Base-by-base conservation (phyloP, 805 yeast species). In the Lachancea quebecensis region DNA sequence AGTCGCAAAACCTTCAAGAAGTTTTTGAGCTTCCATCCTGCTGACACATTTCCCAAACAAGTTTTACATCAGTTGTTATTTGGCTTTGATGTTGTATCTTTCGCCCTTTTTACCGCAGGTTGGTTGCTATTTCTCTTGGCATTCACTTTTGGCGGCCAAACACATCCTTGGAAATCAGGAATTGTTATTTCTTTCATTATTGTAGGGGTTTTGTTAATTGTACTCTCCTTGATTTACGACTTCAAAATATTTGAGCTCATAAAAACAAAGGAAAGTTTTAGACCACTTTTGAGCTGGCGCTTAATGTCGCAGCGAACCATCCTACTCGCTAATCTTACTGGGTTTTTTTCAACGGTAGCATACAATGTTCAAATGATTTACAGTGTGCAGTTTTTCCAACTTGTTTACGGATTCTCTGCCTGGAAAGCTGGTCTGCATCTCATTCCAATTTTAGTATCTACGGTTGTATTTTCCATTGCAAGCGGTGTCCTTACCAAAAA, bases 141-240 rank as follows among this genome's bases (percentile, higher is more conserved):
- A 0, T 39, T 59, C 10, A 57, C 60, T 10, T 55, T 56, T 40
- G 88, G 86, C 33, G 87, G 86, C 3, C 65, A 74, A 7, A 65
- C 72, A 6, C 80, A 71, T 55, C 58, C 66, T 0, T 82, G 88
- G 88, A 54, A 70, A 52, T 73, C 73, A 11, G 59, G 72, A 2
- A 45, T 62, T 15, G 68, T 68, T 11, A 71, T 77, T 10, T 42
- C 63, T 7, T 60, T 73, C 61, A 56, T 77, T 32, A 57, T 63
- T 3, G 48, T 75, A 32, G 81, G 81, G 18, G 72, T 67, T 1
- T 43, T 60, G 0, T 61, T 68, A 21, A 65, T 74, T 21, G 46
- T 71, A 1, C 48, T 56, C 0, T 79, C 82, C 43, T 32, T 79
- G 7, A 21, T 77, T 2, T 68, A 75, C 25, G 85, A 82, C 39